A percentile compares a stretch with the other conserved stretches of the same genome.
Conservation (phyloP, 768 basidiomycete species). For the Leucogyrophana mollusca region DNA sequence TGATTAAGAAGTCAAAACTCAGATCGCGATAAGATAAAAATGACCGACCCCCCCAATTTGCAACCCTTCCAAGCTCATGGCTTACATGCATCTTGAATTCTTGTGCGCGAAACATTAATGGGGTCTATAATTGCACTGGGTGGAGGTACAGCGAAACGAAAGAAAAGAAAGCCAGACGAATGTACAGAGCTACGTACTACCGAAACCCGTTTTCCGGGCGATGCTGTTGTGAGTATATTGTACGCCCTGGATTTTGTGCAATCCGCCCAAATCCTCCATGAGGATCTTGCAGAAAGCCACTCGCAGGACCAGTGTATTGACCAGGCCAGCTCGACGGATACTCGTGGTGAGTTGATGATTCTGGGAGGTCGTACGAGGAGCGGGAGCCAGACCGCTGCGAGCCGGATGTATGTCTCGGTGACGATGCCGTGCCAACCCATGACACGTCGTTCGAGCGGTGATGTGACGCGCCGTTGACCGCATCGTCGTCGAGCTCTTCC, state of each 20-base stretch:
- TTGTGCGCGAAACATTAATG: too few relatives aligned
- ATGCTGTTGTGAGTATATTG: constrained; percentile 57
- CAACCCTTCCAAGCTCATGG: too few relatives aligned
- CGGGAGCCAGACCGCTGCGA: constrained; percentile 6
- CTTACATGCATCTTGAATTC: too few relatives aligned
- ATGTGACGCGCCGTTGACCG: constrained; percentile 21
- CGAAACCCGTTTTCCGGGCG: constrained; percentile 32
- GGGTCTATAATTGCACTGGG: too few relatives aligned
- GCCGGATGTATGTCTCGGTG: constrained; percentile 18
- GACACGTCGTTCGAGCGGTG: constrained; percentile 16
- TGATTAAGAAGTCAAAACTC: too few relatives aligned
- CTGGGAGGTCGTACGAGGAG: constrained; percentile 17
- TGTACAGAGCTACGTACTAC: constrained; percentile 13
- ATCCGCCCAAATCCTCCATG: constrained; percentile 37
- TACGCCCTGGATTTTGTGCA: constrained; percentile 54
- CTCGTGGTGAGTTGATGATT: constrained; percentile 9
- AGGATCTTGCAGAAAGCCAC: constrained; percentile 48
- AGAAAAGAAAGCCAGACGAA: neutral
- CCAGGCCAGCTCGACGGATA: constrained; percentile 30
- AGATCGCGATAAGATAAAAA: neutral
- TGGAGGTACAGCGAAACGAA: too few relatives aligned
- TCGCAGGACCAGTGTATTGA: constrained; percentile 48
- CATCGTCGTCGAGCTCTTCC: constrained; percentile 18
- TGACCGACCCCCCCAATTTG: neutral
- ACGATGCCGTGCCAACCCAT: constrained; percentile 19